Evolutionary conservation across 2,329 filamentous ascomycete species (phyloP).

Genomic region (Aspergillus terreus): DNA sequence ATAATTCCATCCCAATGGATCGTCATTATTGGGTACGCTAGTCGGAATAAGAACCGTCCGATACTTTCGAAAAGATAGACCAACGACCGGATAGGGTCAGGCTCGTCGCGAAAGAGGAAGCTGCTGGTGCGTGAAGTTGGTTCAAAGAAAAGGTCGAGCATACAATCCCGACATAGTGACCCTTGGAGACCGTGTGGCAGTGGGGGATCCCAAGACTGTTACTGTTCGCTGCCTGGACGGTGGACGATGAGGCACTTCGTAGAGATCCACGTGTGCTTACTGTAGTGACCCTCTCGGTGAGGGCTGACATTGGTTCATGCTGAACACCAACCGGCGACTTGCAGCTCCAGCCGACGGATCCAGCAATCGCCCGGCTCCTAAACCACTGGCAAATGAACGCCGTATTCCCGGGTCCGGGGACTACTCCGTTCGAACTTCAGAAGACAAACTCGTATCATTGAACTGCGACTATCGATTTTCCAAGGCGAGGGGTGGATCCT

Average conservation of each 20-base stretch:
- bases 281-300: neutral
- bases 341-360: neutral
- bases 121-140: neutral
- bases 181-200: neutral
- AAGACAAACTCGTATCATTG: neutral
- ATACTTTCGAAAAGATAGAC: neutral
- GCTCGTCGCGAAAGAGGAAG: neutral
- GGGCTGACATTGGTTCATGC: neutral
- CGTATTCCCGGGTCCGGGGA: neutral
- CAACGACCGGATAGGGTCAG: neutral
- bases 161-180: neutral
- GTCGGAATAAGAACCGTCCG: neutral
- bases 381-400: neutral
- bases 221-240: neutral
- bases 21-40: neutral
- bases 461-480: neutral
- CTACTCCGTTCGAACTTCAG: neutral
- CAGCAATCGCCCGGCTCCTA: neutral
- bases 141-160: neutral
- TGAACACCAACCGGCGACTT: neutral
- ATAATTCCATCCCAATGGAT: neutral
- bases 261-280: neutral
- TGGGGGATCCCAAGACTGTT: neutral
- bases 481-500: neutral
- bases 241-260: neutral